A percentile compares a stretch with the other conserved stretches of the same genome.
Evolutionary conservation across 2,329 filamentous ascomycete genomes (phyloP).

Genomic region (Lachnum nothofagi): DNA sequence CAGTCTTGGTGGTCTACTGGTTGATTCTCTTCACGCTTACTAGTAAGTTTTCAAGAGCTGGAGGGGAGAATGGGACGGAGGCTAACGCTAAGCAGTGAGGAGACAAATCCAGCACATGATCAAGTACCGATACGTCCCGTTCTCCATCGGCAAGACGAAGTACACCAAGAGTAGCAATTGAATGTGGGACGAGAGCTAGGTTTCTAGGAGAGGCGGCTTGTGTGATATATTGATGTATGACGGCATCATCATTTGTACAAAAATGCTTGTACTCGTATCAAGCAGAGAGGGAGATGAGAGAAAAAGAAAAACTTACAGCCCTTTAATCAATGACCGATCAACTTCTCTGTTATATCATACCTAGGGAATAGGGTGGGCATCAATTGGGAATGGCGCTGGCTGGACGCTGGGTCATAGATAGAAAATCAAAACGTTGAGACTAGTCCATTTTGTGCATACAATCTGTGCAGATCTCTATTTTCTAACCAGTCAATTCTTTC

Average conservation of each 20-base stretch:
- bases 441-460: background rate
- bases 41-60: slow-evolving; percentile 55
- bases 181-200: slow-evolving; percentile 1
- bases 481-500: too few relatives aligned
- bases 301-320: slow-evolving; percentile 14
- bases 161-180: slow-evolving; percentile 60
- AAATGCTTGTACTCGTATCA: slow-evolving; percentile 3
- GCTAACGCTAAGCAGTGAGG: slow-evolving; percentile 61
- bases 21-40: slow-evolving; percentile 92
- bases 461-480: too few relatives aligned
- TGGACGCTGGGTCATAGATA: slow-evolving; percentile 13
- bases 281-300: background rate
- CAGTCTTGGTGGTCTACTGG: slow-evolving; percentile 97
- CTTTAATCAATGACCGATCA: slow-evolving; percentile 19
- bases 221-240: slow-evolving; percentile 9
- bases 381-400: slow-evolving; percentile 1
- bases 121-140: slow-evolving; percentile 97
- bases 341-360: slow-evolving; percentile 19
- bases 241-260: slow-evolving; percentile 17
- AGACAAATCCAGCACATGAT: slow-evolving; percentile 99
- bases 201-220: background rate
- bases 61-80: background rate
- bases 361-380: slow-evolving; percentile 9
- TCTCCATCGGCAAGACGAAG: slow-evolving; percentile 82
- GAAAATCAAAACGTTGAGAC: slow-evolving; percentile 4